phyloP scores from a whole-genome alignment of 345 rosid species.

The Eucalyptus shirleyi region DNA sequence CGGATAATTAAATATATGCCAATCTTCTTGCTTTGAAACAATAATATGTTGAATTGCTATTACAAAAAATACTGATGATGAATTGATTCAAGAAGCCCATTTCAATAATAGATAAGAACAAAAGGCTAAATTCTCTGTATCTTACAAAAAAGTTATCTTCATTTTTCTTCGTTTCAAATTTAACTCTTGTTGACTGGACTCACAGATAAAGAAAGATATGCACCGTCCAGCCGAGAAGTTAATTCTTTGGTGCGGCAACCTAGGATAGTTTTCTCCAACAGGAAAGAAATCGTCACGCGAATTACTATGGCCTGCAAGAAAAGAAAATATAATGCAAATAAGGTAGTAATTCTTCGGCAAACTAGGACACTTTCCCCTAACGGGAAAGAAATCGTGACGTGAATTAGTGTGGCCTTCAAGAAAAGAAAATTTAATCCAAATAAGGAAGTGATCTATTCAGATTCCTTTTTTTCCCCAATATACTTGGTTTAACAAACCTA shows the following conservation, averaged over 20 bases:
- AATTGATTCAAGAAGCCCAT: too few relatives aligned
- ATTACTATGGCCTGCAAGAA: background rate
- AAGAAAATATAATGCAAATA: too few relatives aligned
- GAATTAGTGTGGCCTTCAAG: background rate
- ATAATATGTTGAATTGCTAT: too few relatives aligned
- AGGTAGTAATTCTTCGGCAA: background rate
- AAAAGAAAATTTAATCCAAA: too few relatives aligned
- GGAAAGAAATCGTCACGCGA: background rate
- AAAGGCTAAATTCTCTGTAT: too few relatives aligned
- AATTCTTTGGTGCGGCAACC: background rate
- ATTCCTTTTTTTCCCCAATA: background rate
- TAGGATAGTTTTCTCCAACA: background rate
- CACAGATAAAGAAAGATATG: background rate
- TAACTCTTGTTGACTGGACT: background rate
- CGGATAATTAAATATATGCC: constrained; percentile 4
- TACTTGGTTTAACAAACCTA: background rate
- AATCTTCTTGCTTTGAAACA: background rate
- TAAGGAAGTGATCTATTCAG: background rate
- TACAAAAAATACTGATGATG: too few relatives aligned
- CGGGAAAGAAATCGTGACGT: background rate
- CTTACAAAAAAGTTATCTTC: too few relatives aligned
- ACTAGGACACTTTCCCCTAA: background rate
- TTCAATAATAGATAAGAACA: too few relatives aligned
- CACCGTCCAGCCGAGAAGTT: background rate
- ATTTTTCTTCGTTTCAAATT: too few relatives aligned